Evolutionary conservation across 495 filamentous ascomycete species (phyloP), one percentile per base, ranked within the genome.

Genomic region (Elasticomyces elasticus): DNA sequence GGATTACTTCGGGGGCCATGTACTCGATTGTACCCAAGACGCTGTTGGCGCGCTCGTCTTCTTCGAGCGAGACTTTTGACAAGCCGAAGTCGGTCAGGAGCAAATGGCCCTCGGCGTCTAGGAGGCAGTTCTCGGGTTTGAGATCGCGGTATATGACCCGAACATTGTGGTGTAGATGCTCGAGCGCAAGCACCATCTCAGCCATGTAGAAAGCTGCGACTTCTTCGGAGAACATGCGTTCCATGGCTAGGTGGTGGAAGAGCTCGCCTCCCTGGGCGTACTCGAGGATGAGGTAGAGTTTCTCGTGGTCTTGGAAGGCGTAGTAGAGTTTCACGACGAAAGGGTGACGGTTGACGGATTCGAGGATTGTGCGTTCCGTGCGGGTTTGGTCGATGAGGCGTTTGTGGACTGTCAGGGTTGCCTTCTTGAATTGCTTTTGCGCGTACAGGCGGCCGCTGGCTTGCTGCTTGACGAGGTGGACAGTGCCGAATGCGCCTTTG

Each of bases 251-350:
- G 60, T 96, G 89, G 15, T 81, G 82, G 67, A 98, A 98, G 13
- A 98, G 75, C 67, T 98, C 92, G 30, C 92, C 92, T 37, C 92
- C 92, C 67, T 95, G 84, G n/a, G 92, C 92, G 66, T 98, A 98
- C 68, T 98, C 91, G 37, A 98, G 81, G 62, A 98, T 97, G 27
- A 98, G 74, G 67, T 98, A 98, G 11, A 98, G 81, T 71, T 95
- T 98, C 73, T 95, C 88, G 58, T 85, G 90, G 68, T 98, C 94
- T 69, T 98, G 92, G 70, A 98, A 98, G 23, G 92, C 92, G 65
- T 98, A 98, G 72, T 84, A 98, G 11, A 98, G 77, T 65, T 96
- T 97, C 35, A 98, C 92, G 24, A 98, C 87, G 62, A 96, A 97
- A 0, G 92, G 90, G 64, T 98, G 94, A 11, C 89, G 80, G 63